phyloP scores from a whole-genome alignment of 1,284 basidiomycete species.

The Trichosporon faecale region DNA sequence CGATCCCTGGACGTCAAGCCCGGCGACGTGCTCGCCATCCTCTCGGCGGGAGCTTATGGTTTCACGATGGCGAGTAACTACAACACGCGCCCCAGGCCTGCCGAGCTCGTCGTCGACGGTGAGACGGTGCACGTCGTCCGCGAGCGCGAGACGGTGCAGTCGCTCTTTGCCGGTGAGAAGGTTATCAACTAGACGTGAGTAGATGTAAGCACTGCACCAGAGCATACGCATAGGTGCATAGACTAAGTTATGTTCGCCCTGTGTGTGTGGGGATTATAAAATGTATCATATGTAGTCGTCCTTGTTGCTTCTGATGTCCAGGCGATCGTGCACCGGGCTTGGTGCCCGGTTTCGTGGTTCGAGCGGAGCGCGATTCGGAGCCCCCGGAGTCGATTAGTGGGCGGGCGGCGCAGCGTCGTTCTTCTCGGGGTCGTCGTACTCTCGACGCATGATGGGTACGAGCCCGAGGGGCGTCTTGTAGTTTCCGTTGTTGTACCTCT shows the following conservation, averaged over 20 bases:
- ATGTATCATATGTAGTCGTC: conserved; percentile 8
- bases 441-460: background rate
- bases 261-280: background rate
- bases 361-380: too few relatives aligned
- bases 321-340: too few relatives aligned
- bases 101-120: conserved; percentile 18
- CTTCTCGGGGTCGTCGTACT: conserved; percentile 4
- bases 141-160: conserved; percentile 15
- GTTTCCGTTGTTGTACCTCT: background rate
- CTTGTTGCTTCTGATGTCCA: background rate
- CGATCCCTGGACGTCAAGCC: background rate
- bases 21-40: conserved; percentile 15
- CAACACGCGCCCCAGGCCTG: conserved; percentile 17
- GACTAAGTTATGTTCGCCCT: background rate
- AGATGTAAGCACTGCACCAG: background rate
- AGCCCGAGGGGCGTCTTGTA: background rate
- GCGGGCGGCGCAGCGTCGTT: background rate
- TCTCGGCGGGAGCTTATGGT: conserved; percentile 13
- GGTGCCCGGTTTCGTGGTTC: too few relatives aligned
- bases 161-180: conserved; percentile 13
- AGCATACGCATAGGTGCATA: background rate
- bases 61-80: conserved; percentile 17
- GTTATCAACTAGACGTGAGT: background rate
- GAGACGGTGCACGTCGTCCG: conserved; percentile 12
- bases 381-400: background rate